Conservation (phyloP, 73 alveolate genomes). For the Durusdinium trenchii region DNA sequence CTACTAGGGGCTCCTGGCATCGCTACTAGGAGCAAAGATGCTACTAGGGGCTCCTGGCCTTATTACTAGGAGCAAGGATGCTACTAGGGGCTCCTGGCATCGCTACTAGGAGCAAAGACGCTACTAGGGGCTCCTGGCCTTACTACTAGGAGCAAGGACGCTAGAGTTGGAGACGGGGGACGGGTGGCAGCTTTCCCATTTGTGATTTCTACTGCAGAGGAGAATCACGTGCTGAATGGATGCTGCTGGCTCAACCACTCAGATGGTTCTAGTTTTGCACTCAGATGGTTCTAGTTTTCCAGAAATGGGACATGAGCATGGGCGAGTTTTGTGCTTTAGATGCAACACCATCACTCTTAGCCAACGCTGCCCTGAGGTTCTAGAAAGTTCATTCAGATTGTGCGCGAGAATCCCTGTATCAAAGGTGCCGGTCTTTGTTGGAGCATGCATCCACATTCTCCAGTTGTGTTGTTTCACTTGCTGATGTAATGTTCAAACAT, state of each 20-base stretch:
- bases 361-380: constrained; percentile 7
- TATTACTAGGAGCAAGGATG: too few relatives aligned
- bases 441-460: not conserved
- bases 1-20: too few relatives aligned
- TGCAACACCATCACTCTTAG: not conserved
- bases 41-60: too few relatives aligned
- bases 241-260: constrained; percentile 92
- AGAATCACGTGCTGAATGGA: constrained; percentile 72
- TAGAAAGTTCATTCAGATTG: constrained; percentile 65
- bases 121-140: too few relatives aligned
- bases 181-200: not conserved
- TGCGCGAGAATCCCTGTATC: constrained; percentile 56
- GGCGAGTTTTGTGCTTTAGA: too few relatives aligned
- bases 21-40: too few relatives aligned
- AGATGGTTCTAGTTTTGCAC: not conserved
- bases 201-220: not conserved
- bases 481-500: too few relatives aligned
- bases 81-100: too few relatives aligned
- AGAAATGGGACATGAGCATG: too few relatives aligned
- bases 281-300: not conserved
- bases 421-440: not conserved
- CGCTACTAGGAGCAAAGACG: too few relatives aligned
- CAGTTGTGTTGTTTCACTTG: too few relatives aligned
- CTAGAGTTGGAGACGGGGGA: not conserved
- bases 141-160: too few relatives aligned